Evolutionary conservation across 805 yeast genomes (phyloP).

Genomic region (Crinitomyces ghanaensis): DNA sequence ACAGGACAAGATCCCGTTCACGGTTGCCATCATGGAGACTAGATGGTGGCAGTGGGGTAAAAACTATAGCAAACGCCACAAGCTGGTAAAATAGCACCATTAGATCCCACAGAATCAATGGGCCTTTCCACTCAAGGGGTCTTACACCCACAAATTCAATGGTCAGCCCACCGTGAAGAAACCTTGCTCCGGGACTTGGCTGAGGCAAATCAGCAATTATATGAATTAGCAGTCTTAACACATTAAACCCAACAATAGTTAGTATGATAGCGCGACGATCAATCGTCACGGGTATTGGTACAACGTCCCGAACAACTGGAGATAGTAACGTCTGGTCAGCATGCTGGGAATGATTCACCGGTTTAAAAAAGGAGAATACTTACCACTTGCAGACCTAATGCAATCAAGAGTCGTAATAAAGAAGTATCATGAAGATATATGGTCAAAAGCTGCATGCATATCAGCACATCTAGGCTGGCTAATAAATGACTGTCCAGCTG

Average conservation of each 20-base stretch:
- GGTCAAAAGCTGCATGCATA: conserved; percentile 14
- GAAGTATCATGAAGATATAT: conserved; percentile 16
- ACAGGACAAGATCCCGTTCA: too few species aligned
- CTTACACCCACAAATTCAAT: conserved; percentile 16
- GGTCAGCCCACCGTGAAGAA: conserved; percentile 17
- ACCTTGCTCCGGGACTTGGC: conserved; percentile 9
- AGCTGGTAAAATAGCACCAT: conserved; percentile 12
- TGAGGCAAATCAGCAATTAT: conserved; percentile 7
- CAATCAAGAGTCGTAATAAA: conserved; percentile 12
- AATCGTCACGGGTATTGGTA: conserved; percentile 7
- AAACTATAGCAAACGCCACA: conserved; percentile 11
- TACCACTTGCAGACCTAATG: conserved; percentile 10
- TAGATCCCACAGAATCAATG: conserved; percentile 14
- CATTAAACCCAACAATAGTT: conserved; percentile 10
- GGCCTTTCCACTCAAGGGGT: conserved; percentile 10
- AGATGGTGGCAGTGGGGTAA: too few species aligned
- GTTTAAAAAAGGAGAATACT: conserved; percentile 2
- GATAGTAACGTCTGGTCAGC: conserved; percentile 4
- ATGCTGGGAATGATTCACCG: too few species aligned
- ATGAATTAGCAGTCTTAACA: conserved; percentile 10
- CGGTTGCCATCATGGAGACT: too few species aligned
- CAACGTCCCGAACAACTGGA: conserved; percentile 4
- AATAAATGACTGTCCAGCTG: conserved; percentile 13
- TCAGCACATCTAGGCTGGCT: conserved; percentile 11
- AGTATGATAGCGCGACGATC: conserved; percentile 11